Conservation (phyloP, 805 yeast species). For the Metschnikowia vanudenii region DNA sequence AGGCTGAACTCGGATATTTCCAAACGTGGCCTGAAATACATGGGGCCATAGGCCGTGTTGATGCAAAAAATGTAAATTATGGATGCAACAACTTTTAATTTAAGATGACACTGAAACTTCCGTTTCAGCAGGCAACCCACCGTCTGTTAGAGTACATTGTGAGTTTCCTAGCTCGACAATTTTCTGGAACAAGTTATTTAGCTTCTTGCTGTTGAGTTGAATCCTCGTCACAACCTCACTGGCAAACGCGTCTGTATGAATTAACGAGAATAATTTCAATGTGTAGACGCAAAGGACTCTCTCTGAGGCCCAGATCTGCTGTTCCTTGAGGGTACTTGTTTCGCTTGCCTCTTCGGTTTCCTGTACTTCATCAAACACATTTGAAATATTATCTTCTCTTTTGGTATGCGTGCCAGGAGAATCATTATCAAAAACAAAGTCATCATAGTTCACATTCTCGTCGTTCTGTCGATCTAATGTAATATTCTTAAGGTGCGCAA, state of each 20-base stretch:
- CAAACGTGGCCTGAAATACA: neutral
- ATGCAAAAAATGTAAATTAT: no score
- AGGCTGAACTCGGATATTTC: constrained; percentile 11
- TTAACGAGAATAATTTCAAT: constrained; percentile 38
- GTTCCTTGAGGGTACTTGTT: neutral
- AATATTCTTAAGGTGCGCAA: constrained; percentile 36
- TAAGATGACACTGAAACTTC: neutral
- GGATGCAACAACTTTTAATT: no score
- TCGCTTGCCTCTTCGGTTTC: neutral
- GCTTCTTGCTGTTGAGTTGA: constrained; percentile 31
- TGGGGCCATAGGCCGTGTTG: neutral
- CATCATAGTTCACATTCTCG: constrained; percentile 48
- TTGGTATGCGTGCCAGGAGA: neutral
- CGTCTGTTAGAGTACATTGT: neutral
- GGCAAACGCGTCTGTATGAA: constrained; percentile 32
- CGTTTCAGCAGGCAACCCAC: neutral
- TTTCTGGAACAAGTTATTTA: constrained; percentile 34
- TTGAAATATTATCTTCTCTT: neutral
- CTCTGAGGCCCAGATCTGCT: constrained; percentile 38
- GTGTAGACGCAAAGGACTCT: constrained; percentile 41
- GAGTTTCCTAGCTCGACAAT: constrained; percentile 4
- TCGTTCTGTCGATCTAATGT: constrained; percentile 51
- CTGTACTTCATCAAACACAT: neutral
- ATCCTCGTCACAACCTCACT: constrained; percentile 30
- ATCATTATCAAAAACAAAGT: constrained; percentile 12